Conservation (phyloP, 2,329 filamentous ascomycete genomes). For the Cladosporium velox region DNA sequence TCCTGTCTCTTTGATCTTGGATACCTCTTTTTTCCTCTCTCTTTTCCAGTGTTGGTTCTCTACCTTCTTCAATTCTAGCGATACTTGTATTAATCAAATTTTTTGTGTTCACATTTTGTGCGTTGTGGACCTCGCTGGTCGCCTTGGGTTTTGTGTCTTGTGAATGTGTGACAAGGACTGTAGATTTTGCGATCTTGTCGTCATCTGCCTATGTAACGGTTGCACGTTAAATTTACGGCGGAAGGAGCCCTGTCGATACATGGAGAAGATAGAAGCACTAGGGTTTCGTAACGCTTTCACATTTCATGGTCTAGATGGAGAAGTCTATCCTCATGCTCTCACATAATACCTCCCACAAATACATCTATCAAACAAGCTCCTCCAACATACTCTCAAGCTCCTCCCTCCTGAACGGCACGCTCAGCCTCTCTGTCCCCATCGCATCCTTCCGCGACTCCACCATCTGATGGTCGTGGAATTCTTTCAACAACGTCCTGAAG, state of each 20-base stretch:
- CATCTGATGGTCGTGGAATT: conserved; percentile 98
- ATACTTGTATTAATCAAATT: conserved; percentile 12
- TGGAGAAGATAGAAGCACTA: not conserved
- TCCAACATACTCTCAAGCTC: conserved; percentile 89
- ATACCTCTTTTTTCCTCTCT: not conserved
- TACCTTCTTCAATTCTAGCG: not conserved
- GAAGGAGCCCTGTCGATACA: not conserved
- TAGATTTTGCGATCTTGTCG: too few relatives aligned
- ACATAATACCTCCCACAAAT: not conserved
- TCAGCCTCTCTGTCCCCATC: conserved; percentile 80
- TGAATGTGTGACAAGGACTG: not conserved
- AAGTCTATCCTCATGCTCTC: not conserved
- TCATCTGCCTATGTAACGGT: too few relatives aligned
- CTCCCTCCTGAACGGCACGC: conserved; percentile 81
- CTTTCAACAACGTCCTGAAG: conserved; percentile 89
- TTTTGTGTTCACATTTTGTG: not conserved
- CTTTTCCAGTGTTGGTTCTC: not conserved
- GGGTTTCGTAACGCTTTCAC: not conserved
- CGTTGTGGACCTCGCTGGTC: not conserved
- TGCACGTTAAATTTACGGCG: too few relatives aligned
- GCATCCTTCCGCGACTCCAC: conserved; percentile 85
- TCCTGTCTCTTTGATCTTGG: not conserved
- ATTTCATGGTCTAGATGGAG: not conserved
- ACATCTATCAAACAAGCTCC: conserved; percentile 55
- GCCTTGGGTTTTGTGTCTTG: not conserved